Conservation (phyloP, 495 filamentous ascomycete genomes). For the Aspergillus carlsbadensis region DNA sequence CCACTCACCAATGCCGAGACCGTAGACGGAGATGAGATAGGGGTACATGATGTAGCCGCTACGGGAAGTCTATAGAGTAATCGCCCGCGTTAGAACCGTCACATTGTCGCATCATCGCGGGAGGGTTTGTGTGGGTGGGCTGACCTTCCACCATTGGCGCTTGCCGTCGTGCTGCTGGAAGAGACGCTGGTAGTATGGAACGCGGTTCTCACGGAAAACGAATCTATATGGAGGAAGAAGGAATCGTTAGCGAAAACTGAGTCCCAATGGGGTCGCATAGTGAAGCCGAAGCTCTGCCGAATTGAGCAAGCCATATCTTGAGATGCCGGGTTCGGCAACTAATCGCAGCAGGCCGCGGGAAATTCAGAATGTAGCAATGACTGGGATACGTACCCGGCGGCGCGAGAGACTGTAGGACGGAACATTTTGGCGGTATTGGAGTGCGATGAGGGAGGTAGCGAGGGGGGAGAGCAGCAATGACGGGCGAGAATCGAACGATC, state of each 20-base stretch:
- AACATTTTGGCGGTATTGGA: slow-evolving; percentile 44
- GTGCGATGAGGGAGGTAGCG: slow-evolving; percentile 25
- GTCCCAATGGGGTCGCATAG: slow-evolving; percentile 2
- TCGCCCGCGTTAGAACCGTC: not conserved
- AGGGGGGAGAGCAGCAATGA: slow-evolving; percentile 25
- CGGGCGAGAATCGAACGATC: slow-evolving; percentile 21
- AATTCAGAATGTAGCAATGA: not conserved
- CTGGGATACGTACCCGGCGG: slow-evolving; percentile 43
- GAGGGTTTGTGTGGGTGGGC: slow-evolving; percentile 29
- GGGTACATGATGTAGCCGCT: slow-evolving; percentile 67
- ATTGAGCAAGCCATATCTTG: slow-evolving; percentile 21
- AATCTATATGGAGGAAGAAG: slow-evolving; percentile 43
- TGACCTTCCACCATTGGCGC: slow-evolving; percentile 85
- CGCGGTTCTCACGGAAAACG: slow-evolving; percentile 81
- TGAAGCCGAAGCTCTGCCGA: slow-evolving; percentile 8
- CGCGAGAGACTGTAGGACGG: slow-evolving; percentile 44
- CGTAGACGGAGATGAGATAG: slow-evolving; percentile 71
- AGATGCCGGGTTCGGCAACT: slow-evolving; percentile 13
- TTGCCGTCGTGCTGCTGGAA: slow-evolving; percentile 81
- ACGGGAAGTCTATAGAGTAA: slow-evolving; percentile 53
- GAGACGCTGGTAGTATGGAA: slow-evolving; percentile 76
- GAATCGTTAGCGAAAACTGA: slow-evolving; percentile 5
- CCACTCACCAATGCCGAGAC: slow-evolving; percentile 48
- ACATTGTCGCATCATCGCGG: not conserved
- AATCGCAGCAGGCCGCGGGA: not conserved